Evolutionary conservation across 1,284 basidiomycete genomes (phyloP).

Genomic region (Polyporus tsugae): DNA sequence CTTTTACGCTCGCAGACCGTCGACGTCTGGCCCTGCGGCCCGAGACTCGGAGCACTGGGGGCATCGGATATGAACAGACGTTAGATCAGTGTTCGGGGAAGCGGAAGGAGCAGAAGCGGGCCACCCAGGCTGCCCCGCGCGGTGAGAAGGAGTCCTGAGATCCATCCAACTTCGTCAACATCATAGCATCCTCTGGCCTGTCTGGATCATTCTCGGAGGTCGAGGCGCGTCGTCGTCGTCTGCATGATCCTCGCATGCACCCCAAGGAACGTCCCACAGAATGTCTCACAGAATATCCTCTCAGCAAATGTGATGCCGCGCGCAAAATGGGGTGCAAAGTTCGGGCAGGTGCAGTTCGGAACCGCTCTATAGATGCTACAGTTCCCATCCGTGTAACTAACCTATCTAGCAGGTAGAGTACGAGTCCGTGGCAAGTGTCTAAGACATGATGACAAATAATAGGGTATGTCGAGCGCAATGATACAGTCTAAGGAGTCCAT

Average conservation of each 20-base stretch:
- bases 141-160: conserved; percentile 2
- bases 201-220: conserved; percentile 34
- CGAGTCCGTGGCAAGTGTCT: conserved; percentile 25
- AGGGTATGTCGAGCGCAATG: conserved; percentile 20
- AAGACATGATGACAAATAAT: conserved; percentile 11
- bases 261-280: conserved; percentile 25
- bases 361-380: conserved; percentile 26
- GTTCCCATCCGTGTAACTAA: conserved; percentile 19
- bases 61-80: not conserved
- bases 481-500: conserved; percentile 11
- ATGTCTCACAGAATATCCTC: conserved; percentile 11
- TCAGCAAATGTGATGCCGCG: conserved; percentile 20
- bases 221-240: conserved; percentile 27
- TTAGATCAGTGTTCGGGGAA: conserved; percentile 1
- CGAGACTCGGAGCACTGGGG: not conserved
- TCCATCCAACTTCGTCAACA: conserved; percentile 3
- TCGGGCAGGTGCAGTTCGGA: conserved; percentile 22
- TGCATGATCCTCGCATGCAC: conserved; percentile 28
- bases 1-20: not conserved
- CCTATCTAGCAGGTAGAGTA: conserved; percentile 24
- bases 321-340: conserved; percentile 28
- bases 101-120: not conserved
- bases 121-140: not conserved
- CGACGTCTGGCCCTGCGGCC: conserved; percentile 1
- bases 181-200: conserved; percentile 8